Evolutionary conservation across 2,329 filamentous ascomycete genomes (phyloP).

Genomic region (Cercospora zeina): DNA sequence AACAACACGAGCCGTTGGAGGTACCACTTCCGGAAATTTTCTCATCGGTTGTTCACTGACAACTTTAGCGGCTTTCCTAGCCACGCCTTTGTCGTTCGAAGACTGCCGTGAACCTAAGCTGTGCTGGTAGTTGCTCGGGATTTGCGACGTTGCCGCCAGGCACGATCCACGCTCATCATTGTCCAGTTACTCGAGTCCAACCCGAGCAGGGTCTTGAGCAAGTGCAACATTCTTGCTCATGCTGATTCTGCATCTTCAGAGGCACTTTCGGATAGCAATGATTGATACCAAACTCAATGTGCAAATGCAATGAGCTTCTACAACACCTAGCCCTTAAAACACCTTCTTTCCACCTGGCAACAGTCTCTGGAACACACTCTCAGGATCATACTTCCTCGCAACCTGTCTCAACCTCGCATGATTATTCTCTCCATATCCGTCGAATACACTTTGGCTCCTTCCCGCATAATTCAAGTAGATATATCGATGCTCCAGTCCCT

Average conservation of each 20-base stretch:
- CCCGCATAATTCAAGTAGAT: constrained; percentile 28
- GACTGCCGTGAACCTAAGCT: not conserved
- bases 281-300: too few relatives aligned
- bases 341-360: constrained; percentile 17
- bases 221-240: too few relatives aligned
- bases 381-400: constrained; percentile 20
- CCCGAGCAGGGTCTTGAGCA: too few relatives aligned
- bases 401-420: constrained; percentile 21
- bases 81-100: not conserved
- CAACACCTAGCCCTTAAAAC: not conserved
- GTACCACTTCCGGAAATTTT: not conserved
- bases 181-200: too few relatives aligned
- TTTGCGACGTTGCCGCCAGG: too few relatives aligned
- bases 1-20: not conserved
- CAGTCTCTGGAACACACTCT: constrained; percentile 23
- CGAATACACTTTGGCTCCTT: constrained; percentile 21
- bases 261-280: too few relatives aligned
- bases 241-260: too few relatives aligned
- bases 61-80: not conserved
- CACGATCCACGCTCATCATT: too few relatives aligned
- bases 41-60: not conserved
- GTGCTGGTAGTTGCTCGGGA: too few relatives aligned
- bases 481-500: constrained; percentile 11
- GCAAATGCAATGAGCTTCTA: too few relatives aligned
- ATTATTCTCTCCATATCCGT: constrained; percentile 25